Base-by-base conservation (phyloP, 73 alveolate genomes). In the Paramecium octaurelia region DNA sequence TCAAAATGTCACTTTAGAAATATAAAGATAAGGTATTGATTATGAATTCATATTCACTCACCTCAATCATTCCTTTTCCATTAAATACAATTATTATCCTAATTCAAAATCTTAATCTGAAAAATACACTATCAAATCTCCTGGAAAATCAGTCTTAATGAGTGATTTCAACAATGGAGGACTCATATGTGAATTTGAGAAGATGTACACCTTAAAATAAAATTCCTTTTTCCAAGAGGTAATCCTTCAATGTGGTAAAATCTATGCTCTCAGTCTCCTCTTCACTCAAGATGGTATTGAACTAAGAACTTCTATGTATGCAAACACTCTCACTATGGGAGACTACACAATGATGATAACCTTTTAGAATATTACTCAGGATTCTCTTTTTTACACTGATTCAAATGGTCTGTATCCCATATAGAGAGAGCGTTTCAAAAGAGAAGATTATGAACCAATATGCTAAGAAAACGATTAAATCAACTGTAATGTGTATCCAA, bases 401-500 rank as follows among this genome's bases (percentile, higher is more conserved):
- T 75, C 88, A 0, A 75, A 75, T 75, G 88, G 88, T 2, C n/a
- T 35, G 43, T 75, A 38, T 75, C 88, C 88, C 12, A 35, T 75
- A 2, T 10, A 42, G 21, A 75, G 88, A 38, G 88, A 75, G n/a
- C 9, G 23, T 4, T 75, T 38, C 59, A 75, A 75, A 75, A 29
- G 88, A 21, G 88, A 75, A 38, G 59, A 75, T 42, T 75, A 75
- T 36, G 88, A 75, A 21, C 88, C 88, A 75, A 21, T 75, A 38
- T 75, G 60, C 21, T 38, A 29, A 38, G 58, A 75, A 21, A 75
- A 35, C 6, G 88, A 75, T 75, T 23, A 75, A 23, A 75, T 75
- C 12, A 75, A 75, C 12, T 35, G 88, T 8, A 75, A 75, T 75
- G 60, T 75, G 1, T 75, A 75, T 20, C 88, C 88, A 35, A 36